Percentiles rank a stretch among this genome's conserved stretches.
These are phyloP conservation scores for Collybiopsis luxurians DNA, from an alignment of 768 basidiomycete species.

Conservation along the genomic window DNA sequence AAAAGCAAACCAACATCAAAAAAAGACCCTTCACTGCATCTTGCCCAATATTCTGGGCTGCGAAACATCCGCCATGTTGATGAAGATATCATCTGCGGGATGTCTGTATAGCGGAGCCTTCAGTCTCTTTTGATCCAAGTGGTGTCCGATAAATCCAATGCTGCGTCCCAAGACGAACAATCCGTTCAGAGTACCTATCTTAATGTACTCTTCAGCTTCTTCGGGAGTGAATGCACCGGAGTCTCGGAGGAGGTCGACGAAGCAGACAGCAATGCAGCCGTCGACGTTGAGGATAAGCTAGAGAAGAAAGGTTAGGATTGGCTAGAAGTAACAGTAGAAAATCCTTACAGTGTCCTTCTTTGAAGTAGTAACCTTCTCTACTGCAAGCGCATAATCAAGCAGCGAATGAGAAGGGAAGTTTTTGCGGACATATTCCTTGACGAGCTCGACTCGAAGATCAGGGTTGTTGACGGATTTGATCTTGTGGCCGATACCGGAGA, in stretches of 20 bases:
- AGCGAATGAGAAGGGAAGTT: conserved; percentile 94
- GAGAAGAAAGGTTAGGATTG: conserved; percentile 3
- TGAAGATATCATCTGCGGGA: conserved; percentile 94
- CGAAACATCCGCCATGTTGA: conserved; percentile 85
- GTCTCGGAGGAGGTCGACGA: conserved; percentile 91
- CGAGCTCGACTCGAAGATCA: conserved; percentile 87
- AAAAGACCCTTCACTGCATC: conserved; percentile 45
- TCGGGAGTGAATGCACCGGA: conserved; percentile 93
- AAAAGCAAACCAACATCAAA: no score
- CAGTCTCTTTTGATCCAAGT: conserved; percentile 95
- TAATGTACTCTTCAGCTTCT: conserved; percentile 97
- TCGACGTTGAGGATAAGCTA: conserved; percentile 95
- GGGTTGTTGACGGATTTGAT: conserved; percentile 99
- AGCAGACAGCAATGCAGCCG: conserved; percentile 93
- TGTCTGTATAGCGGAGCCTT: conserved; percentile 92
- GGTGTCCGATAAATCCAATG: conserved; percentile 97
- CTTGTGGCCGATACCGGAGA: conserved; percentile 99
- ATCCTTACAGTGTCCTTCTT: conserved; percentile 90
- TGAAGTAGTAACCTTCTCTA: conserved; percentile 95
- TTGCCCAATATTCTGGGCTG: conserved; percentile 77
- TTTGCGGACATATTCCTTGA: conserved; percentile 94
- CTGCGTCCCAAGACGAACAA: conserved; percentile 96
- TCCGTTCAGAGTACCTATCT: conserved; percentile 94
- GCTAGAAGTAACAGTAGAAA: background rate
- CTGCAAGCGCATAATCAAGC: conserved; percentile 92